Evolutionary conservation across 768 basidiomycete species (phyloP).

Genomic region (Suillus bovinus): DNA sequence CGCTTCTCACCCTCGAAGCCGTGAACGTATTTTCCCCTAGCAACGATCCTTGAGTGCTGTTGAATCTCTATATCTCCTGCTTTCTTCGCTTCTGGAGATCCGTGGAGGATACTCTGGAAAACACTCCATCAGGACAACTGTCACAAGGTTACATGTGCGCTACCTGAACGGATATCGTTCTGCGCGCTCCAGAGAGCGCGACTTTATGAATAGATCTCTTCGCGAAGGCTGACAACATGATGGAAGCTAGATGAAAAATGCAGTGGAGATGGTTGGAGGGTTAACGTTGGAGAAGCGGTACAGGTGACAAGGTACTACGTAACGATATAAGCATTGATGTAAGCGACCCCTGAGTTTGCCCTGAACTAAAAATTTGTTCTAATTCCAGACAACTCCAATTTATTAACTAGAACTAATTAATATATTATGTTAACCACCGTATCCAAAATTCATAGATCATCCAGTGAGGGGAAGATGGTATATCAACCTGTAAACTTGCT

Average conservation of each 20-base stretch:
- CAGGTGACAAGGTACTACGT: not conserved
- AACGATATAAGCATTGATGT: not conserved
- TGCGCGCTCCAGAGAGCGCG: slow-evolving; percentile 32
- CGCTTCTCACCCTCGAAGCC: slow-evolving; percentile 70
- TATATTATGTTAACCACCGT: slow-evolving; percentile 16
- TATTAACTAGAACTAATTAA: too few species aligned
- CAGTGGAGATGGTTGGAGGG: not conserved
- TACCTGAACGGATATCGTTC: slow-evolving; percentile 69
- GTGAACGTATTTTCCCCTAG: slow-evolving; percentile 92
- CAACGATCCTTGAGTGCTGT: slow-evolving; percentile 88
- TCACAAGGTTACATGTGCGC: slow-evolving; percentile 20
- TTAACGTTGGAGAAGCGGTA: not conserved
- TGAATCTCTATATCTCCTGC: slow-evolving; percentile 74
- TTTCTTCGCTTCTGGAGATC: slow-evolving; percentile 86
- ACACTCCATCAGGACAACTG: slow-evolving; percentile 28
- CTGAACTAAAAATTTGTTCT: not conserved
- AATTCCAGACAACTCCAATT: too few species aligned
- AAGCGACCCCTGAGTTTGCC: slow-evolving; percentile 5
- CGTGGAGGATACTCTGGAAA: slow-evolving; percentile 81
- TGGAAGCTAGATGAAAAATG: not conserved
- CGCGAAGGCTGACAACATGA: slow-evolving; percentile 25
- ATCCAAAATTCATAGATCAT: slow-evolving; percentile 44
- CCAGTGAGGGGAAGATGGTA: slow-evolving; percentile 31
- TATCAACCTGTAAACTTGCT: slow-evolving; percentile 25
- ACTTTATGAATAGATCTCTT: slow-evolving; percentile 18